These are phyloP conservation scores for Thielaviopsis ethacetica DNA, from an alignment of 2,329 filamentous ascomycete genomes.

Conservation along the genomic window DNA sequence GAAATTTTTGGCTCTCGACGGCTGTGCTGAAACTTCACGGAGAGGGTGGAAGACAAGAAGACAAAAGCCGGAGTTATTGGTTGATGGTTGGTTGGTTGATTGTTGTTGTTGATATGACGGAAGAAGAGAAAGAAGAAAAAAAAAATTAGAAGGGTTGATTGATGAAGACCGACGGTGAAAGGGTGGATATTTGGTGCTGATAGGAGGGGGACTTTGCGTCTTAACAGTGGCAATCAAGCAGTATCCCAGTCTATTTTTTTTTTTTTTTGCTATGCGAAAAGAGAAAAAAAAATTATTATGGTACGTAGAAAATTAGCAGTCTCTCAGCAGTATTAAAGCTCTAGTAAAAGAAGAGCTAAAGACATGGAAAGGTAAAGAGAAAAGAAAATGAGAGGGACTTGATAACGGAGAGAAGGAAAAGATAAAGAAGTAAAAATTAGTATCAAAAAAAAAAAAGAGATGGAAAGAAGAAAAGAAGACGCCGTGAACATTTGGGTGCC, in stretches of 20 bases:
- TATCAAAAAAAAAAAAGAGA: neutral
- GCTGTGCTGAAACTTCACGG: neutral
- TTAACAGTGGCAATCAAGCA: slow-evolving; percentile 4
- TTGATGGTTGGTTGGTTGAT: neutral
- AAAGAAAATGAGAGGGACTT: slow-evolving; percentile 13
- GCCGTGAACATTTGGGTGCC: neutral
- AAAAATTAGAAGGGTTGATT: neutral
- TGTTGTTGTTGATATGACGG: neutral
- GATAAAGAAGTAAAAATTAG: neutral
- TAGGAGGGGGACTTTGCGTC: neutral
- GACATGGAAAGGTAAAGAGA: slow-evolving; percentile 13
- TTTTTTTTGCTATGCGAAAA: neutral
- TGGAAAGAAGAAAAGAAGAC: slow-evolving; percentile 4
- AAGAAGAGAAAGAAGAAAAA: slow-evolving; percentile 2
- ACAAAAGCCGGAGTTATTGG: neutral
- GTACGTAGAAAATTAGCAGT: neutral
- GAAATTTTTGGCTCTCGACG: neutral
- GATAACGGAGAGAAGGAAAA: slow-evolving; percentile 11
- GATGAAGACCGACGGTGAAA: neutral
- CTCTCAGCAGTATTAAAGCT: too few species aligned
- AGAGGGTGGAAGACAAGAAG: neutral
- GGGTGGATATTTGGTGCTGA: too few species aligned
- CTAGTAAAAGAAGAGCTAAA: neutral
- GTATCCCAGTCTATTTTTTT: slow-evolving; percentile 16
- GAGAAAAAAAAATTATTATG: neutral